phyloP scores from a whole-genome alignment of 306 rosid genomes.

The Corylus heterophylla region DNA sequence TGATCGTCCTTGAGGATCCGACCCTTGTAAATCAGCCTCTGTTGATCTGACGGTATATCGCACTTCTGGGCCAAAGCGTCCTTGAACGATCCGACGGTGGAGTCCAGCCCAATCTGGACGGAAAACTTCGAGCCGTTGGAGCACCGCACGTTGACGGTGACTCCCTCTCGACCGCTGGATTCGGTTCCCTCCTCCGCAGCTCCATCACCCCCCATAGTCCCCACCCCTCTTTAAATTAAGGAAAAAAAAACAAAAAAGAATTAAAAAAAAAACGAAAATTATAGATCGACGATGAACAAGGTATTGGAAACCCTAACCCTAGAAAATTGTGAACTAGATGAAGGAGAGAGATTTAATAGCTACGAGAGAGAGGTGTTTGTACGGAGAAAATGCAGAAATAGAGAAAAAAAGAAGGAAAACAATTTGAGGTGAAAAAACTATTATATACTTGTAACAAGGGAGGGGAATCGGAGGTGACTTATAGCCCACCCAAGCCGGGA shows the following conservation, averaged over 20 bases:
- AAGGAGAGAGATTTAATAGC: constrained; percentile 5
- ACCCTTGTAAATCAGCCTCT: constrained; percentile 87
- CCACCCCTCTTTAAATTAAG: constrained; percentile 2
- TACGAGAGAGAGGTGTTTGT: not conserved
- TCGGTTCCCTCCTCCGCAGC: constrained; percentile 39
- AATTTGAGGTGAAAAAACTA: not conserved
- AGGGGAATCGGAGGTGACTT: constrained; percentile 7
- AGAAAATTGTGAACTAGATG: constrained; percentile 13
- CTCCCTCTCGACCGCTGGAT: constrained; percentile 36
- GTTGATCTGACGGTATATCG: constrained; percentile 64
- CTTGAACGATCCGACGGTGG: constrained; percentile 60
- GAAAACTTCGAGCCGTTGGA: constrained; percentile 75
- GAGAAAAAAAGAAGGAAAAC: not conserved
- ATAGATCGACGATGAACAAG: constrained; percentile 12
- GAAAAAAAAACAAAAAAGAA: not conserved
- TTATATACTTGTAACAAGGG: not conserved
- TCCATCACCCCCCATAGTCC: constrained; percentile 67
- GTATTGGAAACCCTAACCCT: constrained; percentile 34
- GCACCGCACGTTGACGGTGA: constrained; percentile 61
- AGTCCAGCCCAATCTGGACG: constrained; percentile 51
- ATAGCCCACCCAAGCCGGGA: constrained; percentile 37
- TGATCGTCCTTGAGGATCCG: constrained; percentile 86
- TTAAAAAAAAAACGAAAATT: not conserved
- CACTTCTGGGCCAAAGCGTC: constrained; percentile 48
- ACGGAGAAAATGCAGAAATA: not conserved